Conservation (phyloP, 2,329 filamentous ascomycete genomes). For the Claviceps sp. region DNA sequence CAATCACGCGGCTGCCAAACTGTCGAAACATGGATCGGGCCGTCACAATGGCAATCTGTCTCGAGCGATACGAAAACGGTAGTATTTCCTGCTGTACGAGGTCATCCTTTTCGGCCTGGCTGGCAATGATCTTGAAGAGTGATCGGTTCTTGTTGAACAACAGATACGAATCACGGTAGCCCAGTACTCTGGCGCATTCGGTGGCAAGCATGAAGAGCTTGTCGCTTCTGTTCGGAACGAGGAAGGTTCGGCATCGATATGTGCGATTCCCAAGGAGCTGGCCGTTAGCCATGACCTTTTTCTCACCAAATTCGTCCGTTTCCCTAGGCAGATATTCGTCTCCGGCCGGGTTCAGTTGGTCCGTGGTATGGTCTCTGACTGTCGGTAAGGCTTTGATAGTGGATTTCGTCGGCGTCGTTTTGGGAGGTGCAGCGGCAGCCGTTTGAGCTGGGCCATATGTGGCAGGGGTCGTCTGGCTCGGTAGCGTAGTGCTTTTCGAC, state of each 20-base stretch:
- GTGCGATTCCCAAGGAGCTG: conserved; percentile 70
- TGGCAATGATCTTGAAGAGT: conserved; percentile 93
- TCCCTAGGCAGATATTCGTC: conserved; percentile 95
- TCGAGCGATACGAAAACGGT: conserved; percentile 94
- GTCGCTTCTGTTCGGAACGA: conserved; percentile 77
- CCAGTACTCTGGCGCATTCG: conserved; percentile 85
- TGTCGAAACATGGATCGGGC: conserved; percentile 97
- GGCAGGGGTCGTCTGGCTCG: conserved; percentile 26
- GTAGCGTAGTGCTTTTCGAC: conserved; percentile 32
- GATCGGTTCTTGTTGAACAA: conserved; percentile 98
- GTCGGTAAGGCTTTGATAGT: conserved; percentile 91
- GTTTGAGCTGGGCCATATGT: conserved; percentile 24
- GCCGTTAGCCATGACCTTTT: conserved; percentile 78
- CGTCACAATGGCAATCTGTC: conserved; percentile 96
- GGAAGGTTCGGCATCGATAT: conserved; percentile 87
- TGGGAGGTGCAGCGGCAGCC: conserved; percentile 48
- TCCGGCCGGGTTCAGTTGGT: conserved; percentile 76
- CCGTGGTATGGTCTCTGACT: conserved; percentile 91
- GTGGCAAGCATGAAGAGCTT: conserved; percentile 98
- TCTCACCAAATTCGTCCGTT: conserved; percentile 83
- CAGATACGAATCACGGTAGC: conserved; percentile 94
- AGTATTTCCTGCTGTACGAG: conserved; percentile 89
- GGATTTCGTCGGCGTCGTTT: conserved; percentile 67
- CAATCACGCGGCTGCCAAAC: conserved; percentile 88
- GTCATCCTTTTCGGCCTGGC: conserved; percentile 91